Conservation (phyloP, 2,329 filamentous ascomycete species). For the Parafenestella ontariensis region DNA sequence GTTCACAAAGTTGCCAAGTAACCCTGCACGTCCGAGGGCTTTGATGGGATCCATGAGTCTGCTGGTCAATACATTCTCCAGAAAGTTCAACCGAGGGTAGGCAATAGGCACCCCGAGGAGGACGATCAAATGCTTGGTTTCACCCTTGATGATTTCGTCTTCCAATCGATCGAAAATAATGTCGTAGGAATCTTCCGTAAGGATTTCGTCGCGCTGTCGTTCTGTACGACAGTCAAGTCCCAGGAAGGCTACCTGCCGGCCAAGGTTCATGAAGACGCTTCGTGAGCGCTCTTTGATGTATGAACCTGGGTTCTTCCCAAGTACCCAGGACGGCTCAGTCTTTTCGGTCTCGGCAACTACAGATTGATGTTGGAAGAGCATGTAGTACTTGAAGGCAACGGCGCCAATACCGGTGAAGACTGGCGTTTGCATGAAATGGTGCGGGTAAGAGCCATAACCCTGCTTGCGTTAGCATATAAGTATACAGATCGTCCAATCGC, state of each 20-base stretch:
- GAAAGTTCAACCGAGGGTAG: slow-evolving; percentile 60
- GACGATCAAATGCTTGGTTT: slow-evolving; percentile 89
- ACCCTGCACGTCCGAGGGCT: slow-evolving; percentile 79
- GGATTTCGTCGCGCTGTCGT: slow-evolving; percentile 79
- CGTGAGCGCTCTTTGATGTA: slow-evolving; percentile 89
- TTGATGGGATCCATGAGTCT: slow-evolving; percentile 88
- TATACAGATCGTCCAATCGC: slow-evolving; percentile 58
- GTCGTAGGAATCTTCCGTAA: slow-evolving; percentile 83
- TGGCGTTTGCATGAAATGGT: slow-evolving; percentile 88
- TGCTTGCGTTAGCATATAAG: slow-evolving; percentile 46
- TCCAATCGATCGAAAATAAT: slow-evolving; percentile 86
- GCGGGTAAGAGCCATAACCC: slow-evolving; percentile 91
- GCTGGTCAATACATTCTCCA: slow-evolving; percentile 78
- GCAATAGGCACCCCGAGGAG: slow-evolving; percentile 74
- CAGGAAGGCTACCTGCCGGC: slow-evolving; percentile 78
- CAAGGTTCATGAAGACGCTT: slow-evolving; percentile 84
- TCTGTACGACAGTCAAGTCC: slow-evolving; percentile 93
- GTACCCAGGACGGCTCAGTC: slow-evolving; percentile 88
- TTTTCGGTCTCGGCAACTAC: slow-evolving; percentile 79
- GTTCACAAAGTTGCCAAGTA: slow-evolving; percentile 82
- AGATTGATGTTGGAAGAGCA: slow-evolving; percentile 98
- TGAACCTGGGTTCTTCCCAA: slow-evolving; percentile 80
- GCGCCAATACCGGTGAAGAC: slow-evolving; percentile 90
- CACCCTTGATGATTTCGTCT: slow-evolving; percentile 78
- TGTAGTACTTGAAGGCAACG: slow-evolving; percentile 97